phyloP scores from a whole-genome alignment of 257 asterid genomes.

The Catharanthus roseus region DNA sequence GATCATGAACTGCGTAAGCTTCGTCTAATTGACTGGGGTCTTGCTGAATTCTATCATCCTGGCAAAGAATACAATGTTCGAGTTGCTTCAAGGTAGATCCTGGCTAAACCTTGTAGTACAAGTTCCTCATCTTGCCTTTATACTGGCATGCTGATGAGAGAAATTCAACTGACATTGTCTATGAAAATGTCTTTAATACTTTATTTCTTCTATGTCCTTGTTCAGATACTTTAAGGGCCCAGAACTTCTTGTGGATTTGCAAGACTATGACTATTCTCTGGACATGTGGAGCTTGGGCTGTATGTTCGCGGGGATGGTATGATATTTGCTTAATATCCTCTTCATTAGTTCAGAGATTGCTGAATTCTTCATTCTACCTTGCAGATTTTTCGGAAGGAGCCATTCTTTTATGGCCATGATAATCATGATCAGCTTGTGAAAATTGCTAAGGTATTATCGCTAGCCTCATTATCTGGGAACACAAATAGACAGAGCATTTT shows the following conservation, averaged over 20 bases:
- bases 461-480: background rate
- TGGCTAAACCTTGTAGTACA: background rate
- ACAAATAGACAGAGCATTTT: background rate
- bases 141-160: background rate
- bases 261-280: slow-evolving; percentile 71
- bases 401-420: slow-evolving; percentile 32
- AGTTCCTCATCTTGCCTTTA: background rate
- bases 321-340: background rate
- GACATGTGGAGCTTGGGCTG: slow-evolving; percentile 78
- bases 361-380: background rate
- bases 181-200: background rate
- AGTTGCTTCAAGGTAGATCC: slow-evolving; percentile 26
- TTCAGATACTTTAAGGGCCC: slow-evolving; percentile 40
- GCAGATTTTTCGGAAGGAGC: slow-evolving; percentile 33
- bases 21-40: slow-evolving; percentile 29
- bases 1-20: slow-evolving; percentile 30
- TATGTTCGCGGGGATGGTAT: slow-evolving; percentile 44
- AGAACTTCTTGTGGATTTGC: slow-evolving; percentile 64
- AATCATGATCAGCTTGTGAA: slow-evolving; percentile 33
- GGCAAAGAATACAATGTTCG: slow-evolving; percentile 29
- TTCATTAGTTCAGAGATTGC: background rate
- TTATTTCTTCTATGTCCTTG: background rate
- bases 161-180: background rate
- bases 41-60: slow-evolving; percentile 31
- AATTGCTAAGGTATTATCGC: slow-evolving; percentile 30